These are phyloP conservation scores for Hymenoscyphus scutula DNA, from an alignment of 2,329 filamentous ascomycete genomes.

Conservation along the genomic window DNA sequence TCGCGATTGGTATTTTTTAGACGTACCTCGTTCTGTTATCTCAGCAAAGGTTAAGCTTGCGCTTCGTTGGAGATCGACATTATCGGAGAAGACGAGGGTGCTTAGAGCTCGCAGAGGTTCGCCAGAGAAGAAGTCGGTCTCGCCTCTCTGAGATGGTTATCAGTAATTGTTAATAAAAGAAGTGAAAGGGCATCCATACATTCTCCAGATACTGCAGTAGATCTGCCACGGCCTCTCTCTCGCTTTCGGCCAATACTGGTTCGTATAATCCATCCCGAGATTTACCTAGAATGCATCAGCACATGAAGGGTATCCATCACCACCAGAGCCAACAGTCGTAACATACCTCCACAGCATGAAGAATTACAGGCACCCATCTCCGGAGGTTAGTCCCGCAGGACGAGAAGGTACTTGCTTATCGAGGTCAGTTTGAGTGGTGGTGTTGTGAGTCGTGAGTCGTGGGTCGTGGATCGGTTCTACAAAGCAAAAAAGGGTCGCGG, in stretches of 20 bases:
- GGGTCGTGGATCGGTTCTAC: too few relatives aligned
- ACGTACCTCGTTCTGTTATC: constrained; percentile 92
- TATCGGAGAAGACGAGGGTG: constrained; percentile 96
- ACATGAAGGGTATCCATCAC: constrained; percentile 22
- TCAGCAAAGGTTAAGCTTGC: constrained; percentile 98
- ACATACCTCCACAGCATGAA: constrained; percentile 58
- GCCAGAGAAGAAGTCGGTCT: constrained; percentile 98
- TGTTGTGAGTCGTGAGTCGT: constrained; percentile 28
- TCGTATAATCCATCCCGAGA: constrained; percentile 81
- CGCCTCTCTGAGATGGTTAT: constrained; percentile 61
- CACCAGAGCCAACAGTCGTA: not conserved
- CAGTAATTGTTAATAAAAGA: not conserved
- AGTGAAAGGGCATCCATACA: constrained; percentile 47
- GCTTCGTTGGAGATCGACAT: constrained; percentile 95
- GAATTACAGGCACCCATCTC: constrained; percentile 62
- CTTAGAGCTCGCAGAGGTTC: constrained; percentile 91
- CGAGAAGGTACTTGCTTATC: constrained; percentile 22
- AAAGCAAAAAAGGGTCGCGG: constrained; percentile 23
- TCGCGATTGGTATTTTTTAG: not conserved
- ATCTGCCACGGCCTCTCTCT: constrained; percentile 95
- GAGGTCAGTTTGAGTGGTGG: constrained; percentile 23
- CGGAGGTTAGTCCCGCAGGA: constrained; percentile 33
- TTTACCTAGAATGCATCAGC: constrained; percentile 55
- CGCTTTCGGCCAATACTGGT: constrained; percentile 87
- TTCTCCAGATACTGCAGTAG: constrained; percentile 95